Evolutionary conservation across 2,329 filamentous ascomycete species (phyloP).

Genomic region (Aspergillus candidus): DNA sequence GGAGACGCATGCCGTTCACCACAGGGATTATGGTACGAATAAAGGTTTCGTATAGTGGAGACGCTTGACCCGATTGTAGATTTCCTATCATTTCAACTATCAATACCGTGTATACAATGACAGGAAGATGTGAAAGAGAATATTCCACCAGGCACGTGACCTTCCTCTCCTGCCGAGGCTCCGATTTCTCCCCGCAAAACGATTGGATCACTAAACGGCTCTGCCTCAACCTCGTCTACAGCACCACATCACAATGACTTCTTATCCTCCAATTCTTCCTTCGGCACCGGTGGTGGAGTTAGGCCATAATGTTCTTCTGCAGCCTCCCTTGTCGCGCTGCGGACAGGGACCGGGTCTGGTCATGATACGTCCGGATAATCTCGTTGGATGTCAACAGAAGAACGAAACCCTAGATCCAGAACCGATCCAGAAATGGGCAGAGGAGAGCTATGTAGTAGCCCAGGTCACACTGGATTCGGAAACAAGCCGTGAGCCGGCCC

Average conservation of each 20-base stretch:
- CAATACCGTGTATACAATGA: no score
- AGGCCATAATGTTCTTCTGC: constrained; percentile 11
- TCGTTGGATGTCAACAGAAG: constrained; percentile 21
- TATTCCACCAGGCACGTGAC: no score
- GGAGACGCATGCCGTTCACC: no score
- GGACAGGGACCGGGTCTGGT: constrained; percentile 46
- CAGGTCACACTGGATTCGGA: constrained; percentile 38
- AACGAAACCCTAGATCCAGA: constrained; percentile 46
- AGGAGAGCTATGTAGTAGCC: constrained; percentile 61
- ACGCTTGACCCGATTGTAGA: no score
- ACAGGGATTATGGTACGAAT: no score
- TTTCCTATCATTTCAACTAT: no score
- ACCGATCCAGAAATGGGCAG: constrained; percentile 61
- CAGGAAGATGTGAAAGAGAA: no score
- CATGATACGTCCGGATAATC: constrained; percentile 35
- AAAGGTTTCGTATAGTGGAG: no score
- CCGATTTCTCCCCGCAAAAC: background rate
- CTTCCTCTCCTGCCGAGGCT: background rate
- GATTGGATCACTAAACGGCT: no score
- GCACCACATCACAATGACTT: constrained; percentile 3
- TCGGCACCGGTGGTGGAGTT: constrained; percentile 8
- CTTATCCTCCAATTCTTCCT: background rate
- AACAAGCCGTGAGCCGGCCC: constrained; percentile 9
- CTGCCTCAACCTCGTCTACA: background rate
- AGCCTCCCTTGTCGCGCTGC: constrained; percentile 45